These are phyloP conservation scores for Pseudogymnoascus sp. DNA, from an alignment of 2,329 filamentous ascomycete species.

Conservation along the genomic window DNA sequence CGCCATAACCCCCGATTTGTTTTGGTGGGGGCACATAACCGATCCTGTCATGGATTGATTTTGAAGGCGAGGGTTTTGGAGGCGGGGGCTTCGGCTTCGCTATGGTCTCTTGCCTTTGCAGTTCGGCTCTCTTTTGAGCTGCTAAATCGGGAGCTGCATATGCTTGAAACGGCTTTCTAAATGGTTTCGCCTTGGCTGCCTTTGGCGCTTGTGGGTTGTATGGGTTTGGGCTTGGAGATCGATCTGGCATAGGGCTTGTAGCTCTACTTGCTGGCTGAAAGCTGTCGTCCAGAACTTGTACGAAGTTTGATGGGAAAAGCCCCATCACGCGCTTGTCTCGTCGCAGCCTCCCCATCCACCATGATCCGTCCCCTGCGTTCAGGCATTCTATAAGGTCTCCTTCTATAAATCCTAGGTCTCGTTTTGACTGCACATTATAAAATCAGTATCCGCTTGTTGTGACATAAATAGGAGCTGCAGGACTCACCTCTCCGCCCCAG, in stretches of 20 bases:
- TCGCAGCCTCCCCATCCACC: conserved; percentile 93
- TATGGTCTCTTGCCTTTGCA: conserved; percentile 24
- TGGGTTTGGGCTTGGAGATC: conserved; percentile 27
- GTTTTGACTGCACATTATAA: conserved; percentile 57
- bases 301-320: conserved; percentile 95
- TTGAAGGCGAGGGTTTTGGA: conserved; percentile 21
- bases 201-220: conserved; percentile 26
- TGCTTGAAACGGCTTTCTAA: conserved; percentile 60
- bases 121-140: conserved; percentile 43
- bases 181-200: conserved; percentile 46
- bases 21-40: conserved; percentile 25
- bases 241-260: conserved; percentile 41
- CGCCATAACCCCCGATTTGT: conserved; percentile 20
- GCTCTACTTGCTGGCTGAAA: conserved; percentile 69
- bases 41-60: conserved; percentile 19
- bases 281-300: conserved; percentile 76
- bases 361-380: conserved; percentile 93
- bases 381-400: conserved; percentile 97
- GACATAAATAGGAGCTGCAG: conserved; percentile 10
- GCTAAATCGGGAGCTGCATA: conserved; percentile 60
- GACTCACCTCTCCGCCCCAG: conserved; percentile 71
- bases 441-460: conserved; percentile 14
- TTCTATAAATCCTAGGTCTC: conserved; percentile 93
- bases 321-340: conserved; percentile 87
- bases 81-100: conserved; percentile 20